Evolutionary conservation across 108 stramenopile genomes (phyloP).

Genomic region (Fragilaria radians): DNA sequence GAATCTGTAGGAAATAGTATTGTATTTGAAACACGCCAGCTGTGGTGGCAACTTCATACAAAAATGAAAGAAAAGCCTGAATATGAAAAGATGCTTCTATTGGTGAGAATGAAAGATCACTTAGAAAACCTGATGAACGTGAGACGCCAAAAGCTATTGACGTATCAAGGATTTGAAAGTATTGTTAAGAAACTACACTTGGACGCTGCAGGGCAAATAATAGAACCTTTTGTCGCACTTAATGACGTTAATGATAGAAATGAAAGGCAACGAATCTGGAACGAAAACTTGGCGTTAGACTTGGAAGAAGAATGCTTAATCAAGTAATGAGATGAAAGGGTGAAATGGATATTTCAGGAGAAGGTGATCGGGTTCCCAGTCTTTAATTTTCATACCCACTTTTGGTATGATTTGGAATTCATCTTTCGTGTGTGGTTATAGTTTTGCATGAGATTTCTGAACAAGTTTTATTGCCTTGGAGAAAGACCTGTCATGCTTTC

Average conservation of each 20-base stretch:
- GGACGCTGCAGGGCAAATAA: conserved; percentile 63
- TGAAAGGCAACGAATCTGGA: conserved; percentile 50
- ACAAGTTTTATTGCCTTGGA: too few relatives aligned
- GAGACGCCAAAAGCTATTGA: conserved; percentile 51
- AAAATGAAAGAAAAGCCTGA: conserved; percentile 63
- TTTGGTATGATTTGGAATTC: too few relatives aligned
- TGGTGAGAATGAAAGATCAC: conserved; percentile 60
- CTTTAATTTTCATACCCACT: too few relatives aligned
- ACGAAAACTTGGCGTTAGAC: conserved; percentile 48
- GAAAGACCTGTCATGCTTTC: too few relatives aligned
- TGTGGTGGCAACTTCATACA: conserved; percentile 64
- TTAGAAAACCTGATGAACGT: conserved; percentile 54
- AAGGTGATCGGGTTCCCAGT: too few relatives aligned
- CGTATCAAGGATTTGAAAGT: conserved; percentile 44
- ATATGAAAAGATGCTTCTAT: conserved; percentile 70
- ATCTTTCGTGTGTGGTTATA: too few relatives aligned
- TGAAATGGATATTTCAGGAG: too few relatives aligned
- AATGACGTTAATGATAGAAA: conserved; percentile 50
- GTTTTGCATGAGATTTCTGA: too few relatives aligned
- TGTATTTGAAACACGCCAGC: conserved; percentile 64
- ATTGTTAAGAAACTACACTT: conserved; percentile 73
- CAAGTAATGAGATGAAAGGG: conserved; percentile 12
- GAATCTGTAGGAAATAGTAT: conserved; percentile 22
- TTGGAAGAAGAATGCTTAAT: conserved; percentile 40
- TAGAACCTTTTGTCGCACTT: conserved; percentile 71